Evolutionary conservation across 306 rosid genomes (phyloP), one percentile per base, ranked within the genome.

Genomic region (barrel medic (Medicago truncatula)): DNA sequence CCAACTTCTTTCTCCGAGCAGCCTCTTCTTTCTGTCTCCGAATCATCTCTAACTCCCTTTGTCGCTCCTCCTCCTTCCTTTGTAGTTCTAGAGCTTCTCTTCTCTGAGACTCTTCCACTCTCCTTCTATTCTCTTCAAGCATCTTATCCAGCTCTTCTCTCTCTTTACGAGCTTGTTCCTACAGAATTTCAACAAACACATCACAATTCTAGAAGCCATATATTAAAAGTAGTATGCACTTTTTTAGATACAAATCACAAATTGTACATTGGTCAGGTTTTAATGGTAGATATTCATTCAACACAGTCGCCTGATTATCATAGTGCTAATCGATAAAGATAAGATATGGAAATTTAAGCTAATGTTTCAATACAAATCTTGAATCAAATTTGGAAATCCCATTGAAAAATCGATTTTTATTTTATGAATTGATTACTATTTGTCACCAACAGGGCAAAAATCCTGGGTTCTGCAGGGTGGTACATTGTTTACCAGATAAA

Each of bases 61-160:
- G 89, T 2, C 97, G 89, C 70, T 96, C 99, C 85, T 96, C 99
- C 77, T 96, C 99, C 83, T 90, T 90, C 72, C 91, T 79, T 64
- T 90, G 99, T 84, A 38, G 91, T 83, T 90, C 99, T 77, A 92
- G 77, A 67, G 97, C 98, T 80, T 96, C 99, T 77, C 84, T 92
- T 81, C 97, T 87, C 79, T 92, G 97, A 74, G 97, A 62, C 80
- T 92, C 98, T 85, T 92, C 99, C 57, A 92, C 90, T 79, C 92
- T 89, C 88, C 99, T 85, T 70, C 86, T 86, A 65, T 86, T 96
- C 86, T 92, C 99, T 89, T 92, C 99, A 47, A 92, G 89, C 98
- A 92, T 89, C 82, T 70, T 87, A 83, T 92, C 98, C 68, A 92
- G 80, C 83, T 96, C 99, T 82, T 92, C 97, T 74, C 89, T 90